phyloP scores from a whole-genome alignment of 2,329 filamentous ascomycete genomes.

The Cyphellophora europaea region DNA sequence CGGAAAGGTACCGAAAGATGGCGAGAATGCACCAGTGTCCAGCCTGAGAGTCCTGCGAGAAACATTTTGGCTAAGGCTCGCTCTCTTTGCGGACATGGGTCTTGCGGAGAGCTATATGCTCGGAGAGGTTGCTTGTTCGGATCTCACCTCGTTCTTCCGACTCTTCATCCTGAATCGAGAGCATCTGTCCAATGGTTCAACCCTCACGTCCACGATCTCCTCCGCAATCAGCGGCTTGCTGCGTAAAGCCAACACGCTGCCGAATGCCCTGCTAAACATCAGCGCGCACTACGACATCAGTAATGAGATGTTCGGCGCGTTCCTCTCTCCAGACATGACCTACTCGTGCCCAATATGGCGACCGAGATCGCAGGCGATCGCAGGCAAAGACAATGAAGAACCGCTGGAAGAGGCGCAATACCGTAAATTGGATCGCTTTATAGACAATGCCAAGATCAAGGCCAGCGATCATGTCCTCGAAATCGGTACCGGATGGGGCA shows the following conservation, averaged over 20 bases:
- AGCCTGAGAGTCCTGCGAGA: conserved; percentile 55
- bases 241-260: conserved; percentile 47
- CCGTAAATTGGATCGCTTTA: conserved; percentile 57
- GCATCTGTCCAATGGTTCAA: conserved; percentile 55
- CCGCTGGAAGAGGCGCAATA: conserved; percentile 57
- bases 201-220: conserved; percentile 50
- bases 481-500: conserved; percentile 69
- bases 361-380: conserved; percentile 36
- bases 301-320: conserved; percentile 20
- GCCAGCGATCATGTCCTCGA: conserved; percentile 60
- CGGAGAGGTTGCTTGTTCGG: conserved; percentile 56
- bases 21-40: conserved; percentile 30
- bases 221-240: conserved; percentile 50
- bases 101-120: conserved; percentile 68
- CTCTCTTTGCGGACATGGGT: conserved; percentile 66
- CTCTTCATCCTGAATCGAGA: conserved; percentile 62
- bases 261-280: conserved; percentile 55
- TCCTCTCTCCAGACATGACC: conserved; percentile 21
- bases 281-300: conserved; percentile 67
- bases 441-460: conserved; percentile 56
- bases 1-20: conserved; percentile 19
- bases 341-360: conserved; percentile 16
- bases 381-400: conserved; percentile 39
- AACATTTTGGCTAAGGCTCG: conserved; percentile 60
- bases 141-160: conserved; percentile 60